Conservation (phyloP, 768 basidiomycete genomes). For the Hysterangium stoloniferum region DNA sequence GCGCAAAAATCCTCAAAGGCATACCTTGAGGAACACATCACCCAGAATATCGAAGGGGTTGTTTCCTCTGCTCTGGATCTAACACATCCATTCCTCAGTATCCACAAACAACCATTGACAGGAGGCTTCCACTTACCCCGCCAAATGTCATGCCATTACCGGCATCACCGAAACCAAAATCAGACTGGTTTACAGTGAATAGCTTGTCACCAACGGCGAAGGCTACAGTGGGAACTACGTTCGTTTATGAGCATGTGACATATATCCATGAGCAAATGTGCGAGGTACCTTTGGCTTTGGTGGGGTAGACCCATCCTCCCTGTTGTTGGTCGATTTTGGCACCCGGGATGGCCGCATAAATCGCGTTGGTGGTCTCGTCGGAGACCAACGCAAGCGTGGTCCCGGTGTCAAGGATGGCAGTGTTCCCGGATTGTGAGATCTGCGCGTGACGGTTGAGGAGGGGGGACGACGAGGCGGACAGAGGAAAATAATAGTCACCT, state of each 20-base stretch:
- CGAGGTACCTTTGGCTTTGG: conserved; percentile 18
- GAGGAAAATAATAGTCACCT: conserved; percentile 11
- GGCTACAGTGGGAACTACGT: conserved; percentile 22
- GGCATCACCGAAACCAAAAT: conserved; percentile 21
- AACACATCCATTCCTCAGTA: too few species aligned
- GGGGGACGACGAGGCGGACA: not conserved
- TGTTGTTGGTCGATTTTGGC: conserved; percentile 27
- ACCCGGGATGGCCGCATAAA: conserved; percentile 30
- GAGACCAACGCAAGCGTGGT: conserved; percentile 26
- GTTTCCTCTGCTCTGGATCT: conserved; percentile 27
- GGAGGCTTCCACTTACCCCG: conserved; percentile 13
- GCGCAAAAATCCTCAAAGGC: too few species aligned
- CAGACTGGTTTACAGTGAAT: conserved; percentile 22
- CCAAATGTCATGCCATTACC: conserved; percentile 19
- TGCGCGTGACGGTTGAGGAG: not conserved
- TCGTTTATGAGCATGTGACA: not conserved
- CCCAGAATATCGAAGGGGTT: conserved; percentile 26
- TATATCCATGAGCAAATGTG: not conserved
- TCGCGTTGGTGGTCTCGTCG: conserved; percentile 24
- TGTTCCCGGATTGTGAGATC: conserved; percentile 22
- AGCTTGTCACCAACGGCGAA: conserved; percentile 28
- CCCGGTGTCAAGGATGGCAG: conserved; percentile 33
- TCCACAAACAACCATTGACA: too few species aligned
- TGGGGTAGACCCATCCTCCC: conserved; percentile 32
- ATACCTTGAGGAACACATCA: conserved; percentile 25